Conservation (phyloP, 805 yeast genomes). For the Candida yuanshanica region DNA sequence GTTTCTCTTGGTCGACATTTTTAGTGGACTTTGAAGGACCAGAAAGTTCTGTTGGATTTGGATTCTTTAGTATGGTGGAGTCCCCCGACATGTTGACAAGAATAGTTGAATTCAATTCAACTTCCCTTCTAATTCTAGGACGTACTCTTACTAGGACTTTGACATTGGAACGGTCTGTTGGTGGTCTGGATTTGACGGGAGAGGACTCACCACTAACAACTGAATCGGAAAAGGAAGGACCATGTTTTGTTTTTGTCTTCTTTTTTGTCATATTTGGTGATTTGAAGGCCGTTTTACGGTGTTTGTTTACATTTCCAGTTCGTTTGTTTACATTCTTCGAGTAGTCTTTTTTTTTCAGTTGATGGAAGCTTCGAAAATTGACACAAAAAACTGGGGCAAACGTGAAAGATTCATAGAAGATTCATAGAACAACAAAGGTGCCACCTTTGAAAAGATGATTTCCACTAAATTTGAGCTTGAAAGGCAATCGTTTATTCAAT, state of each 20-base stretch:
- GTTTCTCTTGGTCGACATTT: conserved; percentile 17
- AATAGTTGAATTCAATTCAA: conserved; percentile 8
- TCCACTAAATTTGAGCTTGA: too few species aligned
- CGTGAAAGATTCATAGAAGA: too few species aligned
- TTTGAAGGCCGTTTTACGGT: background rate
- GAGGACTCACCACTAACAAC: background rate
- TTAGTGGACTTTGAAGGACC: conserved; percentile 9
- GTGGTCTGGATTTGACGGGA: background rate
- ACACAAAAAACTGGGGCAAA: background rate
- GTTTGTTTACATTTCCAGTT: background rate
- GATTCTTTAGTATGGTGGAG: conserved; percentile 9
- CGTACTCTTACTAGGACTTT: conserved; percentile 50
- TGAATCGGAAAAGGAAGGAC: background rate
- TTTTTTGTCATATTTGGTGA: background rate
- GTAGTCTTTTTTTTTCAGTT: too few species aligned
- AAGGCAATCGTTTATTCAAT: conserved; percentile 1
- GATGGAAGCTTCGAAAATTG: background rate
- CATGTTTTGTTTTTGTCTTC: background rate
- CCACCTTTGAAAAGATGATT: too few species aligned
- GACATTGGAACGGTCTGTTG: conserved; percentile 24
- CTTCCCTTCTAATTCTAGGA: conserved; percentile 29
- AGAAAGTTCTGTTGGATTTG: conserved; percentile 7
- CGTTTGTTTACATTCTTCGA: too few species aligned
- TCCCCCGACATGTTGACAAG: conserved; percentile 16
- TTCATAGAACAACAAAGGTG: too few species aligned